Percentiles rank a stretch among this genome's conserved stretches.
These are phyloP conservation scores for Scheffersomyces coipomensis DNA, from an alignment of 805 yeast species.

Conservation along the genomic window DNA sequence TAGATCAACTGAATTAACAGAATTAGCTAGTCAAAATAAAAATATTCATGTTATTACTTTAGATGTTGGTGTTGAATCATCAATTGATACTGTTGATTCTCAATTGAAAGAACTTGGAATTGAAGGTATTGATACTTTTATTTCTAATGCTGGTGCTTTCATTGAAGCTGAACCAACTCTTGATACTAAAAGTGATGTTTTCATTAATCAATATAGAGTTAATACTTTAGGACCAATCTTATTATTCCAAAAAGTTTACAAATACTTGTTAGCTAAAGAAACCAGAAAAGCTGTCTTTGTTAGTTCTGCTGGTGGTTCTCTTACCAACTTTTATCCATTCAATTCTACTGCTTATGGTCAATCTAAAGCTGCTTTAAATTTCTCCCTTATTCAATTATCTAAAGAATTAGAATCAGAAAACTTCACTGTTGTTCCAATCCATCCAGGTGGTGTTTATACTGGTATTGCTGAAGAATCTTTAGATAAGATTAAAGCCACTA, in stretches of 20 bases:
- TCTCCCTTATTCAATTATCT: constrained; percentile 20
- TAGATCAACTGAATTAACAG: constrained; percentile 16
- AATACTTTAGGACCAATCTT: background rate
- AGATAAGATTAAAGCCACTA: too few relatives aligned
- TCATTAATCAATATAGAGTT: background rate
- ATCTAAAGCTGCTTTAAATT: constrained; percentile 38
- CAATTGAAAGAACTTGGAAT: constrained; percentile 14
- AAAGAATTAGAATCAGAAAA: constrained; percentile 16
- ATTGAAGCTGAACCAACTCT: background rate
- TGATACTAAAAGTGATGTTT: background rate
- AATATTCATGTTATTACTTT: constrained; percentile 10
- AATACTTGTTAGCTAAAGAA: background rate
- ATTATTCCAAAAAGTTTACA: background rate
- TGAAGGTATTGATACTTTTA: constrained; percentile 33
- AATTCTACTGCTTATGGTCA: constrained; percentile 22
- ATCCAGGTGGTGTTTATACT: constrained; percentile 40
- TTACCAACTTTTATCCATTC: background rate
- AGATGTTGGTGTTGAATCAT: constrained; percentile 17
- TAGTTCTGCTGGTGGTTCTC: background rate
- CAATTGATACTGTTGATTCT: constrained; percentile 8
- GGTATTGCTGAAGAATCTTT: constrained; percentile 25
- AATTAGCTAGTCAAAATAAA: constrained; percentile 6
- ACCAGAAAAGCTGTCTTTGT: background rate
- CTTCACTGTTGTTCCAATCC: constrained; percentile 23
- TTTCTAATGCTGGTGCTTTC: constrained; percentile 29